Evolutionary conservation across 192 early-diverging fungal species (phyloP).

Genomic region (Rhizophagus clarus): DNA sequence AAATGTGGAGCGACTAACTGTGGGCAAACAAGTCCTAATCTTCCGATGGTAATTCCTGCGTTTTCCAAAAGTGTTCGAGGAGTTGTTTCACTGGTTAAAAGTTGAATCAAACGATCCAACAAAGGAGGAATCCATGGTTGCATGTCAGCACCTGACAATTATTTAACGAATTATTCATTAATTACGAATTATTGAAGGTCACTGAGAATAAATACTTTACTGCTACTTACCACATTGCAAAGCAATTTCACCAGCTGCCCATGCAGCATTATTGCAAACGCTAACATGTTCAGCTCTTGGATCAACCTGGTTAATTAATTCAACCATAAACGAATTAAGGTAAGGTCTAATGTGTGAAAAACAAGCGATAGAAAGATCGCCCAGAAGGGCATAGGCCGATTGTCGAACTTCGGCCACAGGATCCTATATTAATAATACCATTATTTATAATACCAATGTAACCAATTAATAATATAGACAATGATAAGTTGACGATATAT

Average conservation of each 20-base stretch:
- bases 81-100: constrained; percentile 71
- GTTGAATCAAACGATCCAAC: constrained; percentile 81
- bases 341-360: constrained; percentile 84
- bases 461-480: background rate
- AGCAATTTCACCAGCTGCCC: constrained; percentile 97
- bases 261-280: constrained; percentile 97
- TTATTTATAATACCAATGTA: too few species aligned
- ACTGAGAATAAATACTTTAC: constrained; percentile 29
- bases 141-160: constrained; percentile 67
- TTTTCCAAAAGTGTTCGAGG: constrained; percentile 88
- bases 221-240: constrained; percentile 65
- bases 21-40: constrained; percentile 89
- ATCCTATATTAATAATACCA: constrained; percentile 45
- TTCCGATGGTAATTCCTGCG: constrained; percentile 96
- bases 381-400: constrained; percentile 93
- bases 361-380: constrained; percentile 92
- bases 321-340: constrained; percentile 78
- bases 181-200: background rate
- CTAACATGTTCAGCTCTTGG: constrained; percentile 74
- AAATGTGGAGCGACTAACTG: constrained; percentile 83
- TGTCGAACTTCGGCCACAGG: constrained; percentile 84
- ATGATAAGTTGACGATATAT: background rate
- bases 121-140: constrained; percentile 77
- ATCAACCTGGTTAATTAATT: constrained; percentile 74
- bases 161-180: background rate